Percentiles rank a stretch among this genome's conserved stretches.
Conservation (phyloP, 257 asterid genomes). For the Nicotiana undulata region DNA sequence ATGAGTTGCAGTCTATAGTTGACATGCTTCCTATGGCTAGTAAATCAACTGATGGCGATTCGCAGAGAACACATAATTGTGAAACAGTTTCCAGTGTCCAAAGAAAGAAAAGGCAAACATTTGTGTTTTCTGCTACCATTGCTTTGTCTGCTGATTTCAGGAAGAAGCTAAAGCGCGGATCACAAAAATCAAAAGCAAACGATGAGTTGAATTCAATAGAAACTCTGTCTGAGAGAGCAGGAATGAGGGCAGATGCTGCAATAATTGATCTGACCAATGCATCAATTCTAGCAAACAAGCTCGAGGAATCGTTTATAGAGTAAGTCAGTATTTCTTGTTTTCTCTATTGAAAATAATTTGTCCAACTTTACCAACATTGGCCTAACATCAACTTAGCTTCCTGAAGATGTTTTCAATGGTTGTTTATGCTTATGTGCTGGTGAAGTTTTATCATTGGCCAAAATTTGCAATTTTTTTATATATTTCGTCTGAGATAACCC, state of each 20-base stretch:
- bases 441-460: neutral
- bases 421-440: neutral
- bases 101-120: slow-evolving; percentile 88
- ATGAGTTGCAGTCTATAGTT: slow-evolving; percentile 83
- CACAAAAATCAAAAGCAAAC: slow-evolving; percentile 36
- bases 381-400: neutral
- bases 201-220: slow-evolving; percentile 80
- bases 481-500: neutral
- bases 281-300: slow-evolving; percentile 71
- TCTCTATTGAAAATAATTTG: neutral
- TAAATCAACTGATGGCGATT: slow-evolving; percentile 45
- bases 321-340: slow-evolving; percentile 26
- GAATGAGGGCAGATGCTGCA: slow-evolving; percentile 83
- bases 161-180: slow-evolving; percentile 82
- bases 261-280: slow-evolving; percentile 85
- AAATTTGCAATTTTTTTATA: neutral
- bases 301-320: slow-evolving; percentile 88
- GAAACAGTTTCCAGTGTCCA: slow-evolving; percentile 57
- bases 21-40: slow-evolving; percentile 83
- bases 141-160: slow-evolving; percentile 85
- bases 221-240: slow-evolving; percentile 85
- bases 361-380: neutral
- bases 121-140: slow-evolving; percentile 96
- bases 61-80: slow-evolving; percentile 48
- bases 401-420: neutral